Evolutionary conservation across 164 flowering plant genomes (phyloP).

Genomic region (Vitis amurensis): DNA sequence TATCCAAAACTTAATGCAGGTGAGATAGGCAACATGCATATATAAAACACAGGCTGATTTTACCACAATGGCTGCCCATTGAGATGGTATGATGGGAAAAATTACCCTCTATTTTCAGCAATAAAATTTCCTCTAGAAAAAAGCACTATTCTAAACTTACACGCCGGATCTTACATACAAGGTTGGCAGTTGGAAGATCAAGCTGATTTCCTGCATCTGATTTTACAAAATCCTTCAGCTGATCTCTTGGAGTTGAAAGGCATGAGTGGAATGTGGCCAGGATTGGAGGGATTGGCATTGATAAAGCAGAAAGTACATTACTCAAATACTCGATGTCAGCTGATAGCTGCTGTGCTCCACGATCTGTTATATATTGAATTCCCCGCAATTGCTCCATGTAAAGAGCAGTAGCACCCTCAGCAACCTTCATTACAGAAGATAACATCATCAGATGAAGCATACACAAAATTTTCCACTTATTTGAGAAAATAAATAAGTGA

Average conservation of each 20-base stretch:
- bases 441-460: too few species aligned
- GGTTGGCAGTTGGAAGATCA: constrained; percentile 83
- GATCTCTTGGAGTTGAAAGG: constrained; percentile 79
- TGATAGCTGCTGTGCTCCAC: constrained; percentile 90
- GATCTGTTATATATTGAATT: constrained; percentile 82
- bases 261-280: constrained; percentile 85
- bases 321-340: constrained; percentile 94
- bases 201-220: constrained; percentile 70
- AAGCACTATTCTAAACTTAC: constrained; percentile 55
- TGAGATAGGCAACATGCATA: too few species aligned
- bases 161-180: constrained; percentile 85
- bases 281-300: constrained; percentile 79
- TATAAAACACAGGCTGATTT: too few species aligned
- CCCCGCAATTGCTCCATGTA: constrained; percentile 93
- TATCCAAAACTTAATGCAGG: too few species aligned
- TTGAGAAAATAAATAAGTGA: too few species aligned
- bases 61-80: too few species aligned
- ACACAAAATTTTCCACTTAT: too few species aligned
- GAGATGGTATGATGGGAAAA: too few species aligned
- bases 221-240: constrained; percentile 71
- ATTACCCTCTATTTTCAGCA: not conserved
- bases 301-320: constrained; percentile 91
- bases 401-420: constrained; percentile 93
- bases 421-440: constrained; percentile 56
- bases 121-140: not conserved